Conservation (phyloP, 78 protist species). For the Dictyostelium firmibasis region DNA sequence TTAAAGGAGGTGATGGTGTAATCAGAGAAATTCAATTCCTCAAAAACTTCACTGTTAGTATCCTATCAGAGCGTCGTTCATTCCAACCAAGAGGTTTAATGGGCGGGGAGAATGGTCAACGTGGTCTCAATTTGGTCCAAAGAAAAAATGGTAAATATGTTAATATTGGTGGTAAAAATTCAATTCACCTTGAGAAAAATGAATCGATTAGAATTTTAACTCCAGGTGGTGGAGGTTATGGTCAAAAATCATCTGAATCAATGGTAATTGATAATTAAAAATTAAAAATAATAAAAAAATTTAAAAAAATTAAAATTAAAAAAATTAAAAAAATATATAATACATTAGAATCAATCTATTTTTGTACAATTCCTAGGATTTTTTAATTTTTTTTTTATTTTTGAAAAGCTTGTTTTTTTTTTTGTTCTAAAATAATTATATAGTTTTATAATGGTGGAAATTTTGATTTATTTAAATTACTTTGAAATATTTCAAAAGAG, state of each 20-base stretch:
- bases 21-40: slow-evolving; percentile 89
- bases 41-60: slow-evolving; percentile 43
- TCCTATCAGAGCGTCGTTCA: slow-evolving; percentile 85
- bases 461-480: slow-evolving; percentile 25
- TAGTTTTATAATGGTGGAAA: background rate
- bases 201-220: slow-evolving; percentile 80
- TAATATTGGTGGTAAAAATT: slow-evolving; percentile 90
- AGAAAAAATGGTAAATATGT: slow-evolving; percentile 46
- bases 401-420: background rate
- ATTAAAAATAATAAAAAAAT: background rate
- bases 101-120: slow-evolving; percentile 90
- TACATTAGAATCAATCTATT: too few species aligned
- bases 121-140: slow-evolving; percentile 86
- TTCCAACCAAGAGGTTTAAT: slow-evolving; percentile 87
- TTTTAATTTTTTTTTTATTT: background rate
- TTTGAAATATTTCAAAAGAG: slow-evolving; percentile 33
- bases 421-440: background rate
- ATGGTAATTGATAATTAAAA: background rate
- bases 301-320: too few species aligned
- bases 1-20: slow-evolving; percentile 95
- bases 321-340: background rate
- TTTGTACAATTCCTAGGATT: too few species aligned
- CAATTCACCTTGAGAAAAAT: slow-evolving; percentile 61
- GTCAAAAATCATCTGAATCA: background rate
- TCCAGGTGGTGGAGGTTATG: slow-evolving; percentile 86